Evolutionary conservation across 139 green algal species (phyloP).

Genomic region (Gonium pectorale): DNA sequence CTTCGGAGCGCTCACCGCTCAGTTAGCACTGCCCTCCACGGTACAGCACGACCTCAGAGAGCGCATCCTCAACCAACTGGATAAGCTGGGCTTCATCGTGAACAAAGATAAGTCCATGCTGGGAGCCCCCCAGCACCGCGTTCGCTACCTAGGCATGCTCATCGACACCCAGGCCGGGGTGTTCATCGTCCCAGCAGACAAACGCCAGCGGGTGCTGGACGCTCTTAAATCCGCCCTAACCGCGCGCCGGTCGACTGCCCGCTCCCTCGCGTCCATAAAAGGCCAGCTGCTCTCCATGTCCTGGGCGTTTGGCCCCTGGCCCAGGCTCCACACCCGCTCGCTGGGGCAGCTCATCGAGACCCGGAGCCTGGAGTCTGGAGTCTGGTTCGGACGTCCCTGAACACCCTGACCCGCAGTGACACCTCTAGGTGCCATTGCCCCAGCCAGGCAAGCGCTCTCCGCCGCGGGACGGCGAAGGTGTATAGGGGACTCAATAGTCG

Average conservation of each 20-base stretch:
- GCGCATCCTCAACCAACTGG: not conserved
- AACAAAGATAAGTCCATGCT: not conserved
- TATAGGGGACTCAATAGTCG: too few relatives aligned
- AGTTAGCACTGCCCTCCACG: too few relatives aligned
- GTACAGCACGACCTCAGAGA: too few relatives aligned
- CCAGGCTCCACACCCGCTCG: not conserved
- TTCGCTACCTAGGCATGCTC: not conserved
- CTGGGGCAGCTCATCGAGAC: conserved; percentile 3
- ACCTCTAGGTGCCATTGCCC: too few relatives aligned
- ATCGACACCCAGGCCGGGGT: not conserved
- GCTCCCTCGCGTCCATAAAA: not conserved
- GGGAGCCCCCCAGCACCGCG: not conserved
- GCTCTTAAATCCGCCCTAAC: too few relatives aligned
- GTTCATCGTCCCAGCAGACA: not conserved
- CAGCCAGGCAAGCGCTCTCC: too few relatives aligned
- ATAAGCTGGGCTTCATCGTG: not conserved
- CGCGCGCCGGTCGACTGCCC: not conserved
- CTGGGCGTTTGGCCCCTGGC: conserved; percentile 2
- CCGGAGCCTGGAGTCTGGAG: too few relatives aligned
- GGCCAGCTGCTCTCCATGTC: not conserved
- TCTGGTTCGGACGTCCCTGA: too few relatives aligned
- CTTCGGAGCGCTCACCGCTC: too few relatives aligned
- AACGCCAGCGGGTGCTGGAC: not conserved
- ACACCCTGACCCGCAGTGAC: too few relatives aligned
- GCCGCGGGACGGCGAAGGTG: too few relatives aligned